Evolutionary conservation across 2,329 filamentous ascomycete genomes (phyloP), one percentile per base, ranked within the genome.

Genomic region (Xylogone sp.): DNA sequence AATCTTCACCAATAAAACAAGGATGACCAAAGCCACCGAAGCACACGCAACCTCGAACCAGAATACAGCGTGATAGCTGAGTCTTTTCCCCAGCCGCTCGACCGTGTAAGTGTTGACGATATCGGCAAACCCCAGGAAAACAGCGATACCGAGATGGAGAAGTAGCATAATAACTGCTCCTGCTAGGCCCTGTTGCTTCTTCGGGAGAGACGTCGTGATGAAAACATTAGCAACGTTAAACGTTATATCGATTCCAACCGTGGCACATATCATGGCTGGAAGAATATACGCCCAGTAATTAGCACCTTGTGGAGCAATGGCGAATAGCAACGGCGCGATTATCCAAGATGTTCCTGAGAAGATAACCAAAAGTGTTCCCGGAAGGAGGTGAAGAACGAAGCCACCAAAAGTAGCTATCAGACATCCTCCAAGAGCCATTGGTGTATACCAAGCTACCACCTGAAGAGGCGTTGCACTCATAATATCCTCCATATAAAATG

Each of bases 201-300:
- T 74, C 0, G 87, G 86, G 56, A 91, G 73, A 13, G 79, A 81
- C 0, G 87, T 90, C 0, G 87, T 90, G 65, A 90, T 87, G 68
- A 88, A 92, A 53, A 92, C 79, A 61, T 87, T 91, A 18, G 84
- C 81, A 1, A 91, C 79, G 62, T 86, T 90, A 69, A 86, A 91
- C 6, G 82, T 83, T 50, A 91, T 82, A 62, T 93, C 88, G 53
- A 91, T 83, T 18, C 85, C 87, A 29, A 91, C 73, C 0, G 88
- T 92, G 12, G 77, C 78, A 56, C 83, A 81, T 3, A 86, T 65
- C 83, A 87, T 87, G 49, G 81, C 72, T 0, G 87, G 85, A 62
- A 92, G 90, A 20, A 89, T 75, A 61, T 80, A 91, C 0, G 84
- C 79, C 88, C 88, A 93, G 73, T 68, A 68, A 9, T 63, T 60